Evolutionary conservation across 2,329 filamentous ascomycete genomes (phyloP).

Genomic region (Waltergamsia citrina): DNA sequence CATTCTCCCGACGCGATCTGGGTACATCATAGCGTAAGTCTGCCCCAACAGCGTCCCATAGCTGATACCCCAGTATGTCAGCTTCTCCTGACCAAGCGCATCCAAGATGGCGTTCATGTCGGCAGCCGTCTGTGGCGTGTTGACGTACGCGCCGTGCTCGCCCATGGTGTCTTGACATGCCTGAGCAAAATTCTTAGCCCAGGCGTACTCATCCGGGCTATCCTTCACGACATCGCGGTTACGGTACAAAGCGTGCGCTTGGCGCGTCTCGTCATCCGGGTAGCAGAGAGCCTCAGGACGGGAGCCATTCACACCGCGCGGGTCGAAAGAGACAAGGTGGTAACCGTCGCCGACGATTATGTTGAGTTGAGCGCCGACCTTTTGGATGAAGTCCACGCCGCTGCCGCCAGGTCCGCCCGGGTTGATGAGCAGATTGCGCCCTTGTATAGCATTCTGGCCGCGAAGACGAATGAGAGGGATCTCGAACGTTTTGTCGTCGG

Average conservation of each 20-base stretch:
- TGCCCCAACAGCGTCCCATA: constrained; percentile 44
- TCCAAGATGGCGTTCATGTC: constrained; percentile 54
- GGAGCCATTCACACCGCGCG: constrained; percentile 28
- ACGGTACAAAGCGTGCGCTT: neutral
- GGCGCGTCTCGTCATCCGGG: constrained; percentile 20
- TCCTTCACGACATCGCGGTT: constrained; percentile 17
- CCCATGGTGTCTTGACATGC: constrained; percentile 27
- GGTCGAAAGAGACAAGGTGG: constrained; percentile 37
- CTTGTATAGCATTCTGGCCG: too few species aligned
- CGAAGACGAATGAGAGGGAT: too few species aligned
- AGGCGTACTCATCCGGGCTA: constrained; percentile 27
- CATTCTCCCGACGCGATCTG: constrained; percentile 33
- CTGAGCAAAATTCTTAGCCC: constrained; percentile 15
- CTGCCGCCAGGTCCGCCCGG: constrained; percentile 38
- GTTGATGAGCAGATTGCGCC: too few species aligned
- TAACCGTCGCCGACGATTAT: constrained; percentile 28
- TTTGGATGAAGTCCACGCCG: constrained; percentile 25
- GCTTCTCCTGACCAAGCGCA: constrained; percentile 47
- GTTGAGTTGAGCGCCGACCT: constrained; percentile 23
- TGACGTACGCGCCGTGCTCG: constrained; percentile 32
- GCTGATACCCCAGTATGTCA: constrained; percentile 31
- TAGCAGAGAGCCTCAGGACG: constrained; percentile 26
- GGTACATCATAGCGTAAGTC: constrained; percentile 41
- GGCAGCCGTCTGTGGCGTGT: constrained; percentile 38
- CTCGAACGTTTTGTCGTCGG: too few species aligned